Evolutionary conservation across 805 yeast species (phyloP), one percentile per base, ranked within the genome.

Genomic region (Cephaloascus albidus): DNA sequence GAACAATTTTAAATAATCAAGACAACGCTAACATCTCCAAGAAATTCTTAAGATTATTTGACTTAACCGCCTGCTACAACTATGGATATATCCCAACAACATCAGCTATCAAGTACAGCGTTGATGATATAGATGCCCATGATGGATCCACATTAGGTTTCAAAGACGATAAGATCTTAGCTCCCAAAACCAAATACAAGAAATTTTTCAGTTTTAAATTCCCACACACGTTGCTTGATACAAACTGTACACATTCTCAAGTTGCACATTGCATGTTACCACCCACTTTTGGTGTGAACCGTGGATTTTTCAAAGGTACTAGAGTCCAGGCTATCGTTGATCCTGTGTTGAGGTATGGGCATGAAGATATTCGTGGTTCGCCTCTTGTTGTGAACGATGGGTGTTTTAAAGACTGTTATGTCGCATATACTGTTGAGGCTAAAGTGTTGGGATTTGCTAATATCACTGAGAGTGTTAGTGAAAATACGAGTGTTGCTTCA

Each of bases 261-360:
- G 50, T 52, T 12, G 44, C 54, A 43, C 54, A 66, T 43, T 49
- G 45, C 45, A 33, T 43, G 16, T 36, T 62, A 28, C 73, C 74
- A 0, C 72, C 74, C 10, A 52, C 69, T 26, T 54, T 63, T 41
- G 73, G 74, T 20, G 43, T 61, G 6, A 62, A 63, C 43, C 46
- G 43, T 23, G 42, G 4, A 51, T 49, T 23, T 41, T 23, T 23
- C 12, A 43, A 20, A 55, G 62, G 2, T 38, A 35, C 15, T 54
- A 54, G 8, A 35, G 40, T 4, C 37, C 43, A 2, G 50, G 67
- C 14, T 45, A 46, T 33, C 6, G 47, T 63, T 4, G 52, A 58
- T 32, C 61, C 64, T 33, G 57, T 64, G 0, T 54, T 75, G 23
- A 83, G 84, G 0, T 78, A 77, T 51, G 84, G 81, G 6, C 68